These are phyloP conservation scores for Kwoniella shivajii DNA, from an alignment of 1,284 basidiomycete genomes.

Conservation along the genomic window DNA sequence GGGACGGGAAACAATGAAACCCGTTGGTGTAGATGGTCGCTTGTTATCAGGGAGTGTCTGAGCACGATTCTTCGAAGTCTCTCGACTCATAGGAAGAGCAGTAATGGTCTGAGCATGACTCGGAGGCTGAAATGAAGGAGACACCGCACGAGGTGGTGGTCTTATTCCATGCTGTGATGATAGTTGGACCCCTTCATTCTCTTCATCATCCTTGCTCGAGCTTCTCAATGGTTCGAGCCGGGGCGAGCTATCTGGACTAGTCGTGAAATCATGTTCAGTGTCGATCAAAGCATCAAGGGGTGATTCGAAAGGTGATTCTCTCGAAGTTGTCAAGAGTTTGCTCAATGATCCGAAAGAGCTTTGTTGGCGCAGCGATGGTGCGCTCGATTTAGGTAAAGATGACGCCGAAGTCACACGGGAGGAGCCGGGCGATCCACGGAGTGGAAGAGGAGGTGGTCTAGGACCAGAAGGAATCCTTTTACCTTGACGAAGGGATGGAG, in stretches of 20 bases:
- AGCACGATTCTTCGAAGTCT: slow-evolving; percentile 6
- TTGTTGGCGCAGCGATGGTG: neutral
- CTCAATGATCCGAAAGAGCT: slow-evolving; percentile 16
- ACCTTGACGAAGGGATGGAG: neutral
- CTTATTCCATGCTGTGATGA: too few species aligned
- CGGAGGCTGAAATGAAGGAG: neutral
- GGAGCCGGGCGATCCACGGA: slow-evolving; percentile 16
- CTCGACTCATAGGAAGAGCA: slow-evolving; percentile 12
- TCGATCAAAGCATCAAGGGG: slow-evolving; percentile 26
- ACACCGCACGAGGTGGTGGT: neutral
- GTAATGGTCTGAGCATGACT: slow-evolving; percentile 3
- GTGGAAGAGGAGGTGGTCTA: slow-evolving; percentile 21
- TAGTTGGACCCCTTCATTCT: too few species aligned
- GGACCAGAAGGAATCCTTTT: slow-evolving; percentile 34
- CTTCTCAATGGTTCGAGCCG: neutral
- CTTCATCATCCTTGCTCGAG: neutral
- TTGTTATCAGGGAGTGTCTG: slow-evolving; percentile 7
- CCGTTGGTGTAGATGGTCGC: slow-evolving; percentile 11
- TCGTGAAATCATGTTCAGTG: slow-evolving; percentile 25
- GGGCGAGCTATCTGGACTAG: slow-evolving; percentile 31
- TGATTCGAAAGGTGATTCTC: slow-evolving; percentile 10
- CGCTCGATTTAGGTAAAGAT: neutral
- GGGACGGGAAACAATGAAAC: slow-evolving; percentile 16
- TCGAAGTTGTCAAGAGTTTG: slow-evolving; percentile 3
- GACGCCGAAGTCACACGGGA: slow-evolving; percentile 7